Evolutionary conservation across 2,329 filamentous ascomycete species (phyloP).

Genomic region (Hirsutella rhossiliensis): DNA sequence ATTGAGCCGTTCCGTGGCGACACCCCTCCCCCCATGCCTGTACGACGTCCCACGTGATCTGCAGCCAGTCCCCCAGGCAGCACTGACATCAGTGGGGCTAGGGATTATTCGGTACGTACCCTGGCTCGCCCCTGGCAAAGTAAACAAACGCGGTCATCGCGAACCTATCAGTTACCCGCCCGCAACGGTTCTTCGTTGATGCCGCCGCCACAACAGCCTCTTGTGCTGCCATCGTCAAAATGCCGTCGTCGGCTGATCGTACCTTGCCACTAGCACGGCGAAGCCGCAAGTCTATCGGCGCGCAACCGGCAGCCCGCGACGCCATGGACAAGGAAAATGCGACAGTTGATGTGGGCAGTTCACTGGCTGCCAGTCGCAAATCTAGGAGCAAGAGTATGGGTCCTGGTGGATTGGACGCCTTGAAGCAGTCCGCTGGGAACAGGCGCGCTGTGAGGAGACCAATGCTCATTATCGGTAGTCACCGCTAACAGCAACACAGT

Average conservation of each 20-base stretch:
- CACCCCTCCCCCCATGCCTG: neutral
- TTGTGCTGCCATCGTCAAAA: conserved; percentile 11
- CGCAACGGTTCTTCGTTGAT: neutral
- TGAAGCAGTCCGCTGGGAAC: conserved; percentile 66
- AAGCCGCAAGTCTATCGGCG: conserved; percentile 60
- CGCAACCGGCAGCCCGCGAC: conserved; percentile 38
- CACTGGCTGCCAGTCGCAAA: conserved; percentile 39
- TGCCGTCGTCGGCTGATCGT: conserved; percentile 23
- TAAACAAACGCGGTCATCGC: conserved; percentile 27
- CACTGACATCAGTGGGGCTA: neutral
- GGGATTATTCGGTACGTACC: neutral
- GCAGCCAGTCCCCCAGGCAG: neutral
- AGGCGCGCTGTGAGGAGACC: conserved; percentile 55
- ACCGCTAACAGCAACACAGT: conserved; percentile 25
- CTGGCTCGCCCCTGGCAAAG: conserved; percentile 11
- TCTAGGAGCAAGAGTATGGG: conserved; percentile 93
- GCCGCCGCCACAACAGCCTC: conserved; percentile 7
- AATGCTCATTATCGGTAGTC: conserved; percentile 1
- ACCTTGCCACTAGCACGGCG: conserved; percentile 45
- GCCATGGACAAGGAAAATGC: conserved; percentile 66
- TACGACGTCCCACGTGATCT: conserved; percentile 5
- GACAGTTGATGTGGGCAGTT: conserved; percentile 51
- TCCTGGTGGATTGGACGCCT: conserved; percentile 74
- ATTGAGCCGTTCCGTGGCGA: neutral
- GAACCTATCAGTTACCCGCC: conserved; percentile 4